Evolutionary conservation across 208 protist genomes (phyloP), one percentile per base, ranked within the genome.

Genomic region (Trypanosoma congolense): DNA sequence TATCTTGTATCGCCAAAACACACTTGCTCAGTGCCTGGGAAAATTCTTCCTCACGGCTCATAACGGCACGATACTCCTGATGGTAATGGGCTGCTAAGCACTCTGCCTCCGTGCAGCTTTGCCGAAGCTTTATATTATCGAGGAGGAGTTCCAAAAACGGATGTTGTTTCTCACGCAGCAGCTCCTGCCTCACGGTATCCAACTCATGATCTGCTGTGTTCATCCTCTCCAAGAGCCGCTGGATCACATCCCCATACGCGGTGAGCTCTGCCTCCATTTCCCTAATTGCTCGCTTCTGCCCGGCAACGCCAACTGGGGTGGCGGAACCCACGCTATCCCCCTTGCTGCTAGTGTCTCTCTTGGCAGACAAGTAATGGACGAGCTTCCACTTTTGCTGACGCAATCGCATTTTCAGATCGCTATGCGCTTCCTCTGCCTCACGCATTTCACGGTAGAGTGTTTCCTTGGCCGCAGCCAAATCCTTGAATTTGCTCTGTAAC

Each of bases 21-120:
- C 77, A 85, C 25, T 68, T 61, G 54, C 61, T 63, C 2, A 92
- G 57, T 41, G 85, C 78, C 45, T 89, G 66, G 3, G 51, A 64
- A 58, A 88, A 92, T 59, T 92, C 85, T n/a, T 60, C 65, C 47
- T 82, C 65, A 21, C 67, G 61, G 28, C 76, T 75, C 29, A 70
- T 59, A 25, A 74, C 54, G 18, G 48, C 61, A 38, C 77, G 77
- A 41, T 71, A 83, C 50, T 89, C 60, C 35, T 92, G 85, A 49
- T 89, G 79, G 61, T 89, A 92, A 47, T 88, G 72, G 19, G 85
- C 80, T 38, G 85, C 85, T 16, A 92, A 70, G 26, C 75, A 79
- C 68, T 92, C 85, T 18, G 85, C 85, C 61, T 92, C 85, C 21
- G 78, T 88, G 68, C 76, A 87, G 38, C 76, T 78, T 52, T 88